Base-by-base conservation (phyloP, 495 filamentous ascomycete species). In the Hypoxylon crocopeplum region DNA sequence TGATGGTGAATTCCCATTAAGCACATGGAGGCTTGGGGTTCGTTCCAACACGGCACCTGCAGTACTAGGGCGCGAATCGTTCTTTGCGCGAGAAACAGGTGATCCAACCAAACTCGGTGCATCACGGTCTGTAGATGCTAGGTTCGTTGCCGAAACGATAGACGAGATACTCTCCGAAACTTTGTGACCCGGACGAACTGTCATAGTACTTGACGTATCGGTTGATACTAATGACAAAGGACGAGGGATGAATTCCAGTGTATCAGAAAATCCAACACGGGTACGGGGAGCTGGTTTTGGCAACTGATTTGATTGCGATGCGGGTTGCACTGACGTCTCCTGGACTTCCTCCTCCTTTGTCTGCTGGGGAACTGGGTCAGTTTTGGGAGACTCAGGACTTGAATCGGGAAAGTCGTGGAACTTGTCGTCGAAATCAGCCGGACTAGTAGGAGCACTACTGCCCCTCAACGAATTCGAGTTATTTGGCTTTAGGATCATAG, bases 221-320 rank as follows among this genome's bases (percentile, higher is more conserved):
- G 84, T 87, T 1, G 89, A 93, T 6, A 90, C 81, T 6, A 88
- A 78, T 7, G 90, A 92, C 6, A 89, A 69, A 0, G 88, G 89
- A 7, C 88, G 83, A 5, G 87, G 86, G 51, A 90, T 90, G 61
- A 82, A 87, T 59, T 88, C 88, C 2, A 86, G 68, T 8, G 76
- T 78, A 63, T 87, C 79, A 0, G 82, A 83, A 64, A 86, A 85
- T 39, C 84, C 80, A 57, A 88, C 83, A 15, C 82, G 67, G 58
- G 77, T 66, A 48, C 83, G 74, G 32, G 79, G 67, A 5, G 53
- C 54, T 10, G 70, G 50, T 33, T 69, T 81, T 5, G 75, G 66
- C 27, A 76, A 69, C 36, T 74, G 68, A 22, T 64, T 69, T 11
- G 70, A 52, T 16, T 63, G 53, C 24, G 27, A 22, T n/a, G 56